Percentiles rank a stretch among this genome's conserved stretches.
Evolutionary conservation across 1,139 yeast genomes (phyloP).

Genomic region (Magnusiomyces sp.): DNA sequence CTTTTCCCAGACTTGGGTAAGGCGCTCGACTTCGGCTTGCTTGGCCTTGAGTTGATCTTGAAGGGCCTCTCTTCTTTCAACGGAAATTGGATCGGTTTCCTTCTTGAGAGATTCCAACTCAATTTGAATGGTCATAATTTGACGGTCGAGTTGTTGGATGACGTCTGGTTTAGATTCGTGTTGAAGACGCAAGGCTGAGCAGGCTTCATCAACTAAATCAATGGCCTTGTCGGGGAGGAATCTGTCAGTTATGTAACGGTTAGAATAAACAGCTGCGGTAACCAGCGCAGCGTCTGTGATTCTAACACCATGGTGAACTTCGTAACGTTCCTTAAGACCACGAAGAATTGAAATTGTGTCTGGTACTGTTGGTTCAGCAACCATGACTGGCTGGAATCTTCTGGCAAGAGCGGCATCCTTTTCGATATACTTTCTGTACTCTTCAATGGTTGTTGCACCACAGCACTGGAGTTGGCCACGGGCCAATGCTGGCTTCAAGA

Average conservation of each 20-base stretch:
- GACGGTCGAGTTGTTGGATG: conserved; percentile 78
- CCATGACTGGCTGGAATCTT: conserved; percentile 81
- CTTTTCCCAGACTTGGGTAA: conserved; percentile 78
- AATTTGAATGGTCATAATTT: conserved; percentile 87
- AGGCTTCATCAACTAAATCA: conserved; percentile 93
- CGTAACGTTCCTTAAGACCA: conserved; percentile 89
- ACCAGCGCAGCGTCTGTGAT: conserved; percentile 89
- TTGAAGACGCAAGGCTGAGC: conserved; percentile 86
- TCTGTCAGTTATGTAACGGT: conserved; percentile 85
- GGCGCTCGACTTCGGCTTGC: conserved; percentile 53
- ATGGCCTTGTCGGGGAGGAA: conserved; percentile 94
- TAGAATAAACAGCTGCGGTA: conserved; percentile 85
- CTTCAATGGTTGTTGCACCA: conserved; percentile 92
- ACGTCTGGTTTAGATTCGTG: conserved; percentile 97
- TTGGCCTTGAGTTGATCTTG: conserved; percentile 59
- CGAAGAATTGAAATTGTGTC: conserved; percentile 88
- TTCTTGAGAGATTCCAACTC: conserved; percentile 88
- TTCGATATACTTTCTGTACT: conserved; percentile 77
- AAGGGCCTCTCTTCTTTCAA: conserved; percentile 59
- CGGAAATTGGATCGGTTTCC: conserved; percentile 78
- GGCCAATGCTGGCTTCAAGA: conserved; percentile 88
- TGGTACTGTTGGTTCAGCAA: conserved; percentile 85
- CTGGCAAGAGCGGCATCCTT: conserved; percentile 89
- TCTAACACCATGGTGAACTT: conserved; percentile 97
- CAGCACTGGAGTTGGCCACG: conserved; percentile 90